phyloP scores from a whole-genome alignment of 2,329 filamentous ascomycete species.

The Onygena corvina region DNA sequence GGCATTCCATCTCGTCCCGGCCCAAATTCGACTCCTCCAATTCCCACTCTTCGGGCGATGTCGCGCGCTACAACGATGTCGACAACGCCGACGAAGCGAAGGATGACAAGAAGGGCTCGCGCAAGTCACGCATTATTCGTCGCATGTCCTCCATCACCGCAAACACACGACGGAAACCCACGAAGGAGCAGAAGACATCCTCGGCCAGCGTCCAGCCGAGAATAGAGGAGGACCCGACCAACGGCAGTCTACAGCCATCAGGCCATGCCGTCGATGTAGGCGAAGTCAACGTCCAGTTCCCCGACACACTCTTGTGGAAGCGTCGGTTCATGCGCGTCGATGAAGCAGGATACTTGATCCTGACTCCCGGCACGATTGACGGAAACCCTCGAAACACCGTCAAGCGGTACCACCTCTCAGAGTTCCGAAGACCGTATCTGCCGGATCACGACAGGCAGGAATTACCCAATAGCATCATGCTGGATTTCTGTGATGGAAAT shows the following conservation, averaged over 20 bases:
- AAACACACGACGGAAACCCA: constrained; percentile 38
- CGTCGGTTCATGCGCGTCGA: constrained; percentile 79
- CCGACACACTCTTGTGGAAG: constrained; percentile 93
- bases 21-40: constrained; percentile 26
- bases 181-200: constrained; percentile 29
- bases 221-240: constrained; percentile 19
- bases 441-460: constrained; percentile 90
- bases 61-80: constrained; percentile 20
- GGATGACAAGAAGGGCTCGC: constrained; percentile 44
- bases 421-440: constrained; percentile 66
- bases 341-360: constrained; percentile 66
- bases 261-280: constrained; percentile 55
- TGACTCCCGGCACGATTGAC: constrained; percentile 57
- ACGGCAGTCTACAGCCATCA: constrained; percentile 35
- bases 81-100: constrained; percentile 27
- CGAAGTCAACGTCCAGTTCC: constrained; percentile 94
- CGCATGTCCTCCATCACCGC: constrained; percentile 51
- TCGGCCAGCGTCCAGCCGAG: constrained; percentile 18
- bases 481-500: constrained; percentile 51
- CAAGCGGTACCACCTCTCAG: constrained; percentile 73
- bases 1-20: constrained; percentile 29
- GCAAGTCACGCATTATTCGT: constrained; percentile 52
- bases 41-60: constrained; percentile 26
- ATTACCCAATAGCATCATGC: constrained; percentile 68
- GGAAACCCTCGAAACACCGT: constrained; percentile 48